These are phyloP conservation scores for Strobilomyces confusus DNA, from an alignment of 768 basidiomycete species.

Conservation along the genomic window DNA sequence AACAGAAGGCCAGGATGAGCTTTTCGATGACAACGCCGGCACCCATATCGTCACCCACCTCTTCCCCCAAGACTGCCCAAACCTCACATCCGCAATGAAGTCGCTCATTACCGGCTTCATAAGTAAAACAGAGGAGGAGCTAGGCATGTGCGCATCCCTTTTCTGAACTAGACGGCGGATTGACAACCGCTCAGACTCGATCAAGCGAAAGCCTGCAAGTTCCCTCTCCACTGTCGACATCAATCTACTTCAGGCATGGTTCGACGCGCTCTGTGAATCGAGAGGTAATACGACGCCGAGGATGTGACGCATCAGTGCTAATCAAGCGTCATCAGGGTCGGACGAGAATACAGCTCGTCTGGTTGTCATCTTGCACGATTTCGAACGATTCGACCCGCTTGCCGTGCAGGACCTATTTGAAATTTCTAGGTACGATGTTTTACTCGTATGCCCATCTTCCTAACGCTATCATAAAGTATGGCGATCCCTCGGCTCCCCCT, in stretches of 20 bases:
- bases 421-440: slow-evolving; percentile 57
- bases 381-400: slow-evolving; percentile 63
- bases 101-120: slow-evolving; percentile 52
- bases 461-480: slow-evolving; percentile 37
- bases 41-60: slow-evolving; percentile 43
- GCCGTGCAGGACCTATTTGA: slow-evolving; percentile 69
- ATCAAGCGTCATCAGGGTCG: slow-evolving; percentile 7
- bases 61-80: slow-evolving; percentile 55
- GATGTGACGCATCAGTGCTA: background rate
- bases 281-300: slow-evolving; percentile 34
- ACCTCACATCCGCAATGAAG: slow-evolving; percentile 50
- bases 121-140: slow-evolving; percentile 31
- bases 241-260: slow-evolving; percentile 56
- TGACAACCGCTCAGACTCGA: slow-evolving; percentile 23
- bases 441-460: background rate
- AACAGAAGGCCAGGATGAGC: slow-evolving; percentile 20
- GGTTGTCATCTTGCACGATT: slow-evolving; percentile 64
- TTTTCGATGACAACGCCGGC: slow-evolving; percentile 16
- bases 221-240: slow-evolving; percentile 65
- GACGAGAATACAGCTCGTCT: slow-evolving; percentile 36
- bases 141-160: slow-evolving; percentile 26
- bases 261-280: slow-evolving; percentile 36
- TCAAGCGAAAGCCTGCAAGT: slow-evolving; percentile 44
- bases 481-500: slow-evolving; percentile 53
- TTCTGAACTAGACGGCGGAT: background rate